Base-by-base conservation (phyloP, 2,329 filamentous ascomycete genomes). In the Macrophomina tecta region DNA sequence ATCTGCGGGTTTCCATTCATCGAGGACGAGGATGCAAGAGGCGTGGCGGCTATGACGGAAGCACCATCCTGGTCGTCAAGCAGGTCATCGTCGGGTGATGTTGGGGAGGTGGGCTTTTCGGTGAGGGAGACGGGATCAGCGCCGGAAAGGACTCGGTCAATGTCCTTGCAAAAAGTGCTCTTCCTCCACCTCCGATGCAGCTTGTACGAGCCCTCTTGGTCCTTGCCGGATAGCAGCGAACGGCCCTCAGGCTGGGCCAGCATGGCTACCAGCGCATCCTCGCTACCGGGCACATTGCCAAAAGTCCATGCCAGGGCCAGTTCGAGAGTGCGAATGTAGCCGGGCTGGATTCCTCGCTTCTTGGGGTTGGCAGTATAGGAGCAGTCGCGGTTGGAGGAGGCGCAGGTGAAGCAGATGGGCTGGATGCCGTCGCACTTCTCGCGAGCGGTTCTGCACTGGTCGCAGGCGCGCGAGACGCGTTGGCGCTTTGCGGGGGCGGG, bases 331-430 rank as follows among this genome's bases (percentile, higher is more conserved):
- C 90, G 86, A 65, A 94, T 89, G 73, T 93, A 93, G 16, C 91
- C 91, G n/a, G 91, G 91, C 72, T 91, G 91, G 11, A 94, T 87
- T 4, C 91, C 91, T 69, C 91, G 84, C 76, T 93, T 93, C 78
- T 92, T 92, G 7, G 90, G 88, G 64, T 87, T 88, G 64, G 89
- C 85, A 69, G 90, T 87, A 75, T 93, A 94, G 16, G 89, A 89
- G 76, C 91, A 94, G 40, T 82, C 76, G 58, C 90, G 84, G 64
- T 85, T 86, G 68, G 90, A 86, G 4, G 85, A 81, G 6, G 83
- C 82, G 78, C 91, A 93, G 2, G 89, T 89, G 55, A 86, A 87
- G 75, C 90, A 93, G 14, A 82, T 81, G 5, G 90, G 90, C 70
- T 88, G 87, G 11, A 82, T 81, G 16, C 91, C 90, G 72, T 93